These are phyloP conservation scores for Arachis hypogaea DNA, from an alignment of 306 rosid genomes.

Conservation along the genomic window DNA sequence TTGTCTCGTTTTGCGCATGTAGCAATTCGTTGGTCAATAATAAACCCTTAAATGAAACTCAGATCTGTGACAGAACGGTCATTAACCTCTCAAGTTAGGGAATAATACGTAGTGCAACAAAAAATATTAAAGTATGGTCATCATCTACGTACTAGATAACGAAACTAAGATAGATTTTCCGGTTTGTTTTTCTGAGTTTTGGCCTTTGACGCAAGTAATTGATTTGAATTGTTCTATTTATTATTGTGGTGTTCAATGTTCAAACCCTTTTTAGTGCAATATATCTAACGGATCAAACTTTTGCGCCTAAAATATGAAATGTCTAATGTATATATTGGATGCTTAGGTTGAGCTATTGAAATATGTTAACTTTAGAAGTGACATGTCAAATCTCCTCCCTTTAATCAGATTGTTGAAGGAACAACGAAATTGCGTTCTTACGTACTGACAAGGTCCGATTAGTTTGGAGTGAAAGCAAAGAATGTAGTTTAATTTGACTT, in stretches of 20 bases:
- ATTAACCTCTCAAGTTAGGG: no score
- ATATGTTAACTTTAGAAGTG: neutral
- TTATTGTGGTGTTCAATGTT: slow-evolving; percentile 39
- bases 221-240: slow-evolving; percentile 44
- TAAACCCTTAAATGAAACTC: no score
- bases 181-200: neutral
- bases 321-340: slow-evolving; percentile 8
- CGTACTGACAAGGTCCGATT: neutral
- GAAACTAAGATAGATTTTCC: neutral
- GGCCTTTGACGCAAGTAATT: slow-evolving; percentile 36
- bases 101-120: no score
- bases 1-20: no score
- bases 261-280: slow-evolving; percentile 35
- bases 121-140: neutral
- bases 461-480: neutral
- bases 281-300: slow-evolving; percentile 8
- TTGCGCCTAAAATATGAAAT: slow-evolving; percentile 2
- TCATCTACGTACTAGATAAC: neutral
- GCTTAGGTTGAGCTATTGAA: slow-evolving; percentile 12
- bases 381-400: slow-evolving; percentile 29
- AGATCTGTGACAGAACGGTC: no score
- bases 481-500: neutral
- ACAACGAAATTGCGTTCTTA: neutral
- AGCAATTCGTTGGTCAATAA: no score
- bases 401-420: neutral